A percentile compares a stretch with the other conserved stretches of the same genome.
These are phyloP conservation scores for Candida dajiaensis DNA, from an alignment of 805 yeast genomes.

Conservation along the genomic window DNA sequence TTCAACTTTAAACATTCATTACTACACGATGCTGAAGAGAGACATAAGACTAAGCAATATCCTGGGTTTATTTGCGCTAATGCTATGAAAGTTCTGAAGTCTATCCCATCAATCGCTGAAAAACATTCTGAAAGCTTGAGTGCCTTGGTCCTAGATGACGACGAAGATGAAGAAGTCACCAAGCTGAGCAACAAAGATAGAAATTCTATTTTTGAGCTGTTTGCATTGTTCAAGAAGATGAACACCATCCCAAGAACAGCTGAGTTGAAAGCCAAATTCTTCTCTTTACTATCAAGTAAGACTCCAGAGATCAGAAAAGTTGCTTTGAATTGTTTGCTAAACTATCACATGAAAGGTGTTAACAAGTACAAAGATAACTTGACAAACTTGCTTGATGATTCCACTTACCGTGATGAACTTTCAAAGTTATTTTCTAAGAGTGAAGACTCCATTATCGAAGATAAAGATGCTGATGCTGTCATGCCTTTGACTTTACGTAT, in stretches of 20 bases:
- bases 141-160: constrained; percentile 44
- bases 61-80: constrained; percentile 37
- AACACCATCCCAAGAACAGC: constrained; percentile 46
- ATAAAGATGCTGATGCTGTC: constrained; percentile 49
- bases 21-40: constrained; percentile 10
- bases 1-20: constrained; percentile 7
- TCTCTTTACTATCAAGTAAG: constrained; percentile 56
- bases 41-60: constrained; percentile 3
- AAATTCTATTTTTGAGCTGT: constrained; percentile 51
- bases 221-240: constrained; percentile 61
- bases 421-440: constrained; percentile 51
- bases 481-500: constrained; percentile 75
- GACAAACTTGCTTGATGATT: constrained; percentile 71
- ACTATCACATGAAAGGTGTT: constrained; percentile 52
- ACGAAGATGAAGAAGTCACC: constrained; percentile 14
- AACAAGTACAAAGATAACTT: constrained; percentile 70
- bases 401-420: constrained; percentile 80
- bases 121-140: constrained; percentile 47
- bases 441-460: constrained; percentile 50
- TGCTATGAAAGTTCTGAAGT: constrained; percentile 48
- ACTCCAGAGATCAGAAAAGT: constrained; percentile 58
- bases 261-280: constrained; percentile 46
- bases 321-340: constrained; percentile 65
- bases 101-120: constrained; percentile 69
- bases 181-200: constrained; percentile 48